Base-by-base conservation (phyloP, 2,329 filamentous ascomycete genomes). In the Verticillium klebahnii region DNA sequence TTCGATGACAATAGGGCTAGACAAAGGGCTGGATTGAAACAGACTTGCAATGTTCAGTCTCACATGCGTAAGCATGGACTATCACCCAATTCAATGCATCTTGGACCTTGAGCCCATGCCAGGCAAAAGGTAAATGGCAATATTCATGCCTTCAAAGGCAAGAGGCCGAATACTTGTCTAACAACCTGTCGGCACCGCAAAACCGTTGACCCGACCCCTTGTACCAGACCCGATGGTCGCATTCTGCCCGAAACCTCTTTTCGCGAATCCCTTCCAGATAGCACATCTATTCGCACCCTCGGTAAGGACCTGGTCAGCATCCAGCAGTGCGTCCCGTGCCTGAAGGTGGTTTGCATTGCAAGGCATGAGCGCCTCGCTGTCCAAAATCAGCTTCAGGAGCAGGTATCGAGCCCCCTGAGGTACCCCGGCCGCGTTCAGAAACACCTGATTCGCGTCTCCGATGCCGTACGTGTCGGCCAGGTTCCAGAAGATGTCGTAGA, bases 401-500 rank as follows among this genome's bases (percentile, higher is more conserved):
- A 82, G 69, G 66, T 78, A 82, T 64, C 78, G 78, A 9, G 80
- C 80, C 62, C 81, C 79, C 7, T 74, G 77, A 0, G 80, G 80
- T 1, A 82, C 73, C 11, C 78, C 78, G n/a, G 75, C 72, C 19
- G 61, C 37, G 59, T 70, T 66, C 60, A 81, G 77, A 15, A 69
- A 69, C 0, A 80, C 79, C 55, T 70, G 69, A 31, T 67, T 65
- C 0, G 66, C 74, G 60, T 75, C 72, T 63, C 78, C 80, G 72
- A 80, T 80, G 61, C 81, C 81, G 67, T 80, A 70, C 70, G 79
- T 78, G 65, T 82, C 81, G 60, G 82, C 80, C 60, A 83, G 70
- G 69, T 82, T 82, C 80, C 80, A 83, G 62, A 82, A 69, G n/a
- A 82, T 73, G 66, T 83, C 80, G 71, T 83, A 82, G 6, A 83